Percentiles rank a stretch among this genome's conserved stretches.
Evolutionary conservation across 2,329 filamentous ascomycete species (phyloP).

Genomic region (Cordyceps javanica): DNA sequence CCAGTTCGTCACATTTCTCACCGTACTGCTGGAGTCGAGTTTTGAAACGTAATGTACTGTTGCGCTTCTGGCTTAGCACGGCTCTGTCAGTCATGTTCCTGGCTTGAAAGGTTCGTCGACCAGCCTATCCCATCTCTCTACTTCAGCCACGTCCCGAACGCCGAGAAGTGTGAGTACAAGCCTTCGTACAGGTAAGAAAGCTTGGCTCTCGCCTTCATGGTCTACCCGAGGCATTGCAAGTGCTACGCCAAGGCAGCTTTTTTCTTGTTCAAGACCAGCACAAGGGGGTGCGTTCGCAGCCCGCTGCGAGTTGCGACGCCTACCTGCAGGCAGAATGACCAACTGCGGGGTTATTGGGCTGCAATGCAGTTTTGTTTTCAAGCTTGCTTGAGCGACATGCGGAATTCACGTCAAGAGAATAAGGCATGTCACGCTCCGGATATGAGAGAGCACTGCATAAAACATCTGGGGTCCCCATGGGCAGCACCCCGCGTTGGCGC

Average conservation of each 20-base stretch:
- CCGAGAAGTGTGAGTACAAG: not conserved
- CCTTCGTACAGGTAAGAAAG: not conserved
- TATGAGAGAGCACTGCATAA: not conserved
- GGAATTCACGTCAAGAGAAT: not conserved
- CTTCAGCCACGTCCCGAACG: not conserved
- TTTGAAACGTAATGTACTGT: conserved; percentile 8
- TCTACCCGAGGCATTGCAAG: not conserved
- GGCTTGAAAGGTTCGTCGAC: not conserved
- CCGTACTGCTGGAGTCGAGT: not conserved
- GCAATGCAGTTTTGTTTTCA: conserved; percentile 10
- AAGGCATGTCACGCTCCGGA: not conserved
- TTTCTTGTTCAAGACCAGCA: not conserved
- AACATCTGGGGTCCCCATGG: not conserved
- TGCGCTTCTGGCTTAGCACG: not conserved
- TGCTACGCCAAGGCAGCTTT: not conserved
- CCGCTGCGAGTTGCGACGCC: too few relatives aligned
- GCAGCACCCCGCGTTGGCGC: not conserved
- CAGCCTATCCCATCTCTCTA: not conserved
- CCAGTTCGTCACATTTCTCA: conserved; percentile 4
- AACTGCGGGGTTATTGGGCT: conserved; percentile 7
- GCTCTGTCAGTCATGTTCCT: not conserved
- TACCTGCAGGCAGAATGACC: not conserved
- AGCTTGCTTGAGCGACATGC: not conserved
- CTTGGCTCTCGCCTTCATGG: not conserved
- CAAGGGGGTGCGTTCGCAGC: too few relatives aligned